phyloP scores from a whole-genome alignment of 805 yeast genomes.

The Starmerella apis region DNA sequence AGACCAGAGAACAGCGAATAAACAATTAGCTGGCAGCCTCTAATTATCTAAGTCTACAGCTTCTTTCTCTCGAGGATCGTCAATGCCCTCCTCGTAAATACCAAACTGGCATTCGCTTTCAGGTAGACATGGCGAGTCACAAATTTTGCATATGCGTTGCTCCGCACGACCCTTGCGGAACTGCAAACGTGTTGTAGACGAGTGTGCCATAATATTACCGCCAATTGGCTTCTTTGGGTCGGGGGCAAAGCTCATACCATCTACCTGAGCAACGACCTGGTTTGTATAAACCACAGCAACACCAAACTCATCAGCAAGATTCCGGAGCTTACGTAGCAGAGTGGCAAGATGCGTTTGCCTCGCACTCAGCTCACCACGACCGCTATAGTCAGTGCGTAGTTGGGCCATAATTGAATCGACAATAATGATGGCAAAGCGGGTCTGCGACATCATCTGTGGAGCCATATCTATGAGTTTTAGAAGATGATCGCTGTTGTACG shows the following conservation, averaged over 20 bases:
- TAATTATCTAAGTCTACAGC: conserved; percentile 22
- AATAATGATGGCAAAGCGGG: conserved; percentile 76
- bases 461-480: conserved; percentile 76
- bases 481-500: conserved; percentile 95
- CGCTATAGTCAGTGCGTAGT: conserved; percentile 87
- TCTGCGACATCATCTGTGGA: conserved; percentile 91
- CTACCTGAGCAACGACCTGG: conserved; percentile 97
- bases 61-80: conserved; percentile 84
- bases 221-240: conserved; percentile 99
- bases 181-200: conserved; percentile 85
- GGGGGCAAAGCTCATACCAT: conserved; percentile 77
- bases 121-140: conserved; percentile 93
- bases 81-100: conserved; percentile 91
- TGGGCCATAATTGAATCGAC: conserved; percentile 98
- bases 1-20: background rate
- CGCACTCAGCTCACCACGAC: conserved; percentile 91
- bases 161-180: conserved; percentile 87
- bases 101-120: conserved; percentile 94
- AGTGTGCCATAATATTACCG: conserved; percentile 94
- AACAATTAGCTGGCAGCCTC: background rate
- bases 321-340: conserved; percentile 80
- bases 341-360: conserved; percentile 90
- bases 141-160: conserved; percentile 85
- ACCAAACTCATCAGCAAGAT: conserved; percentile 95
- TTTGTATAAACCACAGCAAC: conserved; percentile 92